phyloP scores from a whole-genome alignment of 441 rosid species.

The Populus hybrid region DNA sequence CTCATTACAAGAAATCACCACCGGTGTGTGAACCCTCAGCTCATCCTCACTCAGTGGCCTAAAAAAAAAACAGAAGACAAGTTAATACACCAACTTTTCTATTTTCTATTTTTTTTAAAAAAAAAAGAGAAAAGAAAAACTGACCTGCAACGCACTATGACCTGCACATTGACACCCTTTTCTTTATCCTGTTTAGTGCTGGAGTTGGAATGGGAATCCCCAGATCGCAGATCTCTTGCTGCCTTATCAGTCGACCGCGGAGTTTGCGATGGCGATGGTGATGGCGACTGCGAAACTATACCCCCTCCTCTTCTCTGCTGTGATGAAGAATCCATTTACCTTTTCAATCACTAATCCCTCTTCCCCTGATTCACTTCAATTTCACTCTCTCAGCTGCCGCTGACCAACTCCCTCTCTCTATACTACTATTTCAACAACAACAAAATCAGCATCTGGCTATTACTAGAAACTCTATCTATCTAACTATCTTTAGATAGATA shows the following conservation, averaged over 20 bases:
- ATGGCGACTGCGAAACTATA: slow-evolving; percentile 65
- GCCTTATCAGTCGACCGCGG: slow-evolving; percentile 85
- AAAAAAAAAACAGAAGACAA: slow-evolving; percentile 11
- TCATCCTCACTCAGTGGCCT: slow-evolving; percentile 96
- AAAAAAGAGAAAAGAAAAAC: not conserved
- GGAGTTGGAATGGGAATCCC: slow-evolving; percentile 54
- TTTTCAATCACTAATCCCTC: not conserved
- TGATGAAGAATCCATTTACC: slow-evolving; percentile 50
- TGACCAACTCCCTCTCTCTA: not conserved
- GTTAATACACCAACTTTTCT: not conserved
- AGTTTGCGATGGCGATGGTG: too few species aligned
- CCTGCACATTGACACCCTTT: slow-evolving; percentile 96
- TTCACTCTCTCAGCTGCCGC: not conserved
- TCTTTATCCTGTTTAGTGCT: slow-evolving; percentile 72
- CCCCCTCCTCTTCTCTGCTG: slow-evolving; percentile 73
- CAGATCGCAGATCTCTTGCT: slow-evolving; percentile 75
- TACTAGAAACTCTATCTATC: not conserved
- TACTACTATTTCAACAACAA: not conserved
- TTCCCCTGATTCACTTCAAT: not conserved
- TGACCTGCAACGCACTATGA: slow-evolving; percentile 94
- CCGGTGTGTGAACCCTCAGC: slow-evolving; percentile 65
- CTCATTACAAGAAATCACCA: slow-evolving; percentile 84
- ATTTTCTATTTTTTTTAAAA: too few species aligned
- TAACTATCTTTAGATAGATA: too few species aligned
- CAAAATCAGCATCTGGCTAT: not conserved